phyloP scores from a whole-genome alignment of 805 yeast species.

The Yarrowia sp. region DNA sequence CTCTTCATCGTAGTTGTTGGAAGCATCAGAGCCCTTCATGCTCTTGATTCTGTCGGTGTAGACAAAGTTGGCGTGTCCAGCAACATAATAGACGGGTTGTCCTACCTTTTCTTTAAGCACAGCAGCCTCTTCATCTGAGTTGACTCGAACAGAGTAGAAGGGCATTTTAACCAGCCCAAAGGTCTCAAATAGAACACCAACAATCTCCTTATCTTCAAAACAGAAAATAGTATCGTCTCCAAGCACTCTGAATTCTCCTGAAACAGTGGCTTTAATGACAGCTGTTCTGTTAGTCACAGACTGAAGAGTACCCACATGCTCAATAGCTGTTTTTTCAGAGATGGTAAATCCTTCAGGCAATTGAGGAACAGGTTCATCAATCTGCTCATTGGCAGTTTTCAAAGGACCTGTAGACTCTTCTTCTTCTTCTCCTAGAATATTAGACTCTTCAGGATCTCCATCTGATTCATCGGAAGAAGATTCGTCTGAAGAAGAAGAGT shows the following conservation, averaged over 20 bases:
- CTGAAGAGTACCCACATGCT: slow-evolving; percentile 65
- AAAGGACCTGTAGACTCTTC: slow-evolving; percentile 11
- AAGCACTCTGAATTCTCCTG: slow-evolving; percentile 82
- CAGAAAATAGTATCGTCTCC: slow-evolving; percentile 75
- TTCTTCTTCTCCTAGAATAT: slow-evolving; percentile 3
- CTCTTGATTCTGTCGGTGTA: slow-evolving; percentile 69
- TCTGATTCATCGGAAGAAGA: background rate
- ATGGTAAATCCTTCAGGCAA: slow-evolving; percentile 67
- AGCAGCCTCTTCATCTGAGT: slow-evolving; percentile 49
- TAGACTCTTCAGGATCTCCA: slow-evolving; percentile 9
- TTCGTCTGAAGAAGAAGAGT: background rate
- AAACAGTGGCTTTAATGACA: slow-evolving; percentile 64
- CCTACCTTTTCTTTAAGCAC: slow-evolving; percentile 52
- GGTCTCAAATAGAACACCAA: slow-evolving; percentile 83
- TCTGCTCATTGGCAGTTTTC: slow-evolving; percentile 54
- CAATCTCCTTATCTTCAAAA: slow-evolving; percentile 61
- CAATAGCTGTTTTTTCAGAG: slow-evolving; percentile 60
- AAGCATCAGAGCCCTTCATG: slow-evolving; percentile 88
- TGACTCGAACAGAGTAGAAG: slow-evolving; percentile 70
- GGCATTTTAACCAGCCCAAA: slow-evolving; percentile 88
- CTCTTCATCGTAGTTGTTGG: slow-evolving; percentile 93
- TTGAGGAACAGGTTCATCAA: slow-evolving; percentile 63
- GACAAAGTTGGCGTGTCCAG: slow-evolving; percentile 73
- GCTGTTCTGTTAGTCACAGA: slow-evolving; percentile 70
- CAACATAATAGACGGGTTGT: slow-evolving; percentile 67